Evolutionary conservation across 352 stramenopile genomes (phyloP).

Genomic region (Pythium grandisporangium): DNA sequence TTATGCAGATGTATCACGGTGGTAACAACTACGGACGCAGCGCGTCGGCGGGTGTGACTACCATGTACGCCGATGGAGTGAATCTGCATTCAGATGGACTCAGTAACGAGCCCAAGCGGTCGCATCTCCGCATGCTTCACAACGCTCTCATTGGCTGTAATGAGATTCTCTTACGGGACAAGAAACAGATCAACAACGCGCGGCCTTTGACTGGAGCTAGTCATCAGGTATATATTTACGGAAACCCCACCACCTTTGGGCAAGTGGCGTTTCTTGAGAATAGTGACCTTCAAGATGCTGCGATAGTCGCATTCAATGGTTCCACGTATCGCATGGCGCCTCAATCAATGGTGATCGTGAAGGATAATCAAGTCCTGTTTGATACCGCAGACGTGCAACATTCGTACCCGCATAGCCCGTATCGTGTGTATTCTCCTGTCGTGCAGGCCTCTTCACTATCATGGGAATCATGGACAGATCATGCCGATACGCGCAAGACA

Average conservation of each 20-base stretch:
- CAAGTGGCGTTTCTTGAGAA: slow-evolving; percentile 56
- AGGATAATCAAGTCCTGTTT: slow-evolving; percentile 27
- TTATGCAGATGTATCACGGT: slow-evolving; percentile 60
- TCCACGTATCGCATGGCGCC: slow-evolving; percentile 24
- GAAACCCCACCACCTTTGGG: neutral
- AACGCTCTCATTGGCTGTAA: slow-evolving; percentile 46
- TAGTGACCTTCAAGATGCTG: slow-evolving; percentile 11
- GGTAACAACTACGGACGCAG: slow-evolving; percentile 66
- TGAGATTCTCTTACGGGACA: slow-evolving; percentile 28
- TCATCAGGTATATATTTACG: slow-evolving; percentile 47
- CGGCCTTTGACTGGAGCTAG: slow-evolving; percentile 9
- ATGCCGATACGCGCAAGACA: slow-evolving; percentile 21
- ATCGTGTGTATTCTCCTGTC: slow-evolving; percentile 32
- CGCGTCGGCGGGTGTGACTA: slow-evolving; percentile 52
- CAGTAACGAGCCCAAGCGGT: slow-evolving; percentile 64
- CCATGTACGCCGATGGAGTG: slow-evolving; percentile 60
- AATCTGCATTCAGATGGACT: slow-evolving; percentile 58
- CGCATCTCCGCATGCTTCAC: slow-evolving; percentile 52
- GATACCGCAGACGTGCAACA: slow-evolving; percentile 38
- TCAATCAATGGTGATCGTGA: slow-evolving; percentile 42
- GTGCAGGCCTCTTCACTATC: slow-evolving; percentile 17
- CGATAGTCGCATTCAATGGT: slow-evolving; percentile 25
- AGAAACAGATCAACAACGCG: slow-evolving; percentile 39
- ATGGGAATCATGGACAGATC: slow-evolving; percentile 50
- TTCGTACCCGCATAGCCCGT: slow-evolving; percentile 28